Conservation (phyloP, 768 basidiomycete species). For the Kwoniella newhampshirensis region DNA sequence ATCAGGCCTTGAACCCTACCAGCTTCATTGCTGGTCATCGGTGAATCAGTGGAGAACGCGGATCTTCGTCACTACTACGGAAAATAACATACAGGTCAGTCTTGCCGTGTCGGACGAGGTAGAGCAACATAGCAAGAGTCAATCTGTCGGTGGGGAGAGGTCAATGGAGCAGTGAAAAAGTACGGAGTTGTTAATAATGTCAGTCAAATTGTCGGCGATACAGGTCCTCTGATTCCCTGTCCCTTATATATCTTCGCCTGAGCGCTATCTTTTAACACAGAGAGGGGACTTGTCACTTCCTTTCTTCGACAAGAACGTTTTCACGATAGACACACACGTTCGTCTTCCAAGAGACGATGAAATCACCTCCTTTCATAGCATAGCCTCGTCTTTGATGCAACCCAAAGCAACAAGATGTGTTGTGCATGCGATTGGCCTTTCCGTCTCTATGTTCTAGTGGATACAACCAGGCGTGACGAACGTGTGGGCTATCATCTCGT, state of each 20-base stretch:
- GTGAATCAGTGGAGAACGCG: neutral
- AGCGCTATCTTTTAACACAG: too few relatives aligned
- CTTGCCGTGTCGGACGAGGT: constrained; percentile 26
- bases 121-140: constrained; percentile 24
- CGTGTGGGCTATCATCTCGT: neutral
- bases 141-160: too few relatives aligned
- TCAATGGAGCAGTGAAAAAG: too few relatives aligned
- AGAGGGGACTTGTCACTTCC: too few relatives aligned
- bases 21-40: constrained; percentile 21
- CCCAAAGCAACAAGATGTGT: neutral
- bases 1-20: constrained; percentile 32
- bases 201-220: neutral
- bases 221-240: too few relatives aligned
- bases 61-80: neutral
- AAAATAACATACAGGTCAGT: constrained; percentile 16
- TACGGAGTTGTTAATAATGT: neutral
- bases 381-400: too few relatives aligned
- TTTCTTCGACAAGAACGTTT: too few relatives aligned
- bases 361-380: neutral
- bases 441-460: neutral
- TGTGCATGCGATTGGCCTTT: constrained; percentile 1
- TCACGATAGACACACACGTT: too few relatives aligned
- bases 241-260: too few relatives aligned
- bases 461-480: neutral
- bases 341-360: neutral